Conservation (phyloP, 2,329 filamentous ascomycete species). For the Bipolaris gigantea region DNA sequence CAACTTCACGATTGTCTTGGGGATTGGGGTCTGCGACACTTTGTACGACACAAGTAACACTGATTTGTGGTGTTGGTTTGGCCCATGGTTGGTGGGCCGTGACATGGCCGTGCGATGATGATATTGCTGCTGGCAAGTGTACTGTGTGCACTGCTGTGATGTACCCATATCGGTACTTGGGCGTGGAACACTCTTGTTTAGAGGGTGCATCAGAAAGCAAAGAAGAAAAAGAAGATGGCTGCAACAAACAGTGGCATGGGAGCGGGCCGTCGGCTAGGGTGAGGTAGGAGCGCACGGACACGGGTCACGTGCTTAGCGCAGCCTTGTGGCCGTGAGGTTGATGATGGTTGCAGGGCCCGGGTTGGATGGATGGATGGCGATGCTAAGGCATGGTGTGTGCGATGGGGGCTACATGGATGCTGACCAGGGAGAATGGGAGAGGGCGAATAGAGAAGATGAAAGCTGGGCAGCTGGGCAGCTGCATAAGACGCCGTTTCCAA, state of each 20-base stretch:
- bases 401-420: neutral
- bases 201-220: slow-evolving; percentile 1
- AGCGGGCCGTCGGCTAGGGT: slow-evolving; percentile 12
- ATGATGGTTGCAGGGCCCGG: neutral
- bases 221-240: neutral
- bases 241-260: slow-evolving; percentile 4
- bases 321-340: neutral
- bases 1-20: neutral
- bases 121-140: neutral
- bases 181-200: neutral
- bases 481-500: slow-evolving; percentile 1
- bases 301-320: neutral
- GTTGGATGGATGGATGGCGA: neutral
- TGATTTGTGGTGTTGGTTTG: neutral
- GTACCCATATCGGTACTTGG: neutral
- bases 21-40: neutral
- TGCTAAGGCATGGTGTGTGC: neutral
- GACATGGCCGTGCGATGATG: neutral
- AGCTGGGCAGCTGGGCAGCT: neutral
- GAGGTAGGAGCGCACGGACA: neutral
- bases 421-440: neutral
- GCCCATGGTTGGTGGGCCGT: neutral
- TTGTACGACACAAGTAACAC: neutral
- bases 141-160: neutral
- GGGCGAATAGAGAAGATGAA: neutral